Conservation (phyloP, 2,329 filamentous ascomycete species). For the Sarocladium strictum region DNA sequence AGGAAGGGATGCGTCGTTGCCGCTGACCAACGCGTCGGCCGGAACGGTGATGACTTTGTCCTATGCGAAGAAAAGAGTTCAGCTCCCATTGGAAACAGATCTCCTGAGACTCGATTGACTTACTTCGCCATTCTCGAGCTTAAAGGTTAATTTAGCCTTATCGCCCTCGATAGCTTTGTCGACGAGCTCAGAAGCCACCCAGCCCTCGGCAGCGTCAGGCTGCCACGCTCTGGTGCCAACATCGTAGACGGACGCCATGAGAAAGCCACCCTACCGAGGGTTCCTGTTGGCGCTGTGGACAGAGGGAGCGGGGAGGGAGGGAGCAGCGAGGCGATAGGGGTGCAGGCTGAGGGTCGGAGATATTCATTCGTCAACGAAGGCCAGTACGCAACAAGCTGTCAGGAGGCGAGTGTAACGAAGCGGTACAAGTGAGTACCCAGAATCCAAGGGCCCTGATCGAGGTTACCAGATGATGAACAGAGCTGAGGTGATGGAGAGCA, state of each 20-base stretch:
- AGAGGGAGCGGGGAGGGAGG: neutral
- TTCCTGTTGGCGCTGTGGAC: neutral
- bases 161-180: constrained; percentile 78
- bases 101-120: constrained; percentile 8
- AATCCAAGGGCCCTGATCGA: constrained; percentile 4
- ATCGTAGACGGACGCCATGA: constrained; percentile 92
- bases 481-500: neutral
- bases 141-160: constrained; percentile 83
- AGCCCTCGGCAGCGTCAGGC: constrained; percentile 91
- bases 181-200: constrained; percentile 91
- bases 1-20: constrained; percentile 72
- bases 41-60: constrained; percentile 75
- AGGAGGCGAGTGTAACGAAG: neutral
- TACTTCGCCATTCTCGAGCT: constrained; percentile 90
- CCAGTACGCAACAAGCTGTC: neutral
- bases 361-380: constrained; percentile 10
- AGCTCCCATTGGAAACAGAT: too few relatives aligned
- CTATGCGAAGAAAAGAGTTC: constrained; percentile 37
- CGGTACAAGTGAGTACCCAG: neutral
- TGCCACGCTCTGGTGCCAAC: constrained; percentile 97
- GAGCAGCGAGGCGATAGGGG: neutral
- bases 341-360: constrained; percentile 13
- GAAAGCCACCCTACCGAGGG: constrained; percentile 9
- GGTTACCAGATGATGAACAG: neutral
- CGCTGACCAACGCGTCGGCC: constrained; percentile 66